These are phyloP conservation scores for Mallotus nudiflorus DNA, from an alignment of 345 rosid genomes.

Conservation along the genomic window DNA sequence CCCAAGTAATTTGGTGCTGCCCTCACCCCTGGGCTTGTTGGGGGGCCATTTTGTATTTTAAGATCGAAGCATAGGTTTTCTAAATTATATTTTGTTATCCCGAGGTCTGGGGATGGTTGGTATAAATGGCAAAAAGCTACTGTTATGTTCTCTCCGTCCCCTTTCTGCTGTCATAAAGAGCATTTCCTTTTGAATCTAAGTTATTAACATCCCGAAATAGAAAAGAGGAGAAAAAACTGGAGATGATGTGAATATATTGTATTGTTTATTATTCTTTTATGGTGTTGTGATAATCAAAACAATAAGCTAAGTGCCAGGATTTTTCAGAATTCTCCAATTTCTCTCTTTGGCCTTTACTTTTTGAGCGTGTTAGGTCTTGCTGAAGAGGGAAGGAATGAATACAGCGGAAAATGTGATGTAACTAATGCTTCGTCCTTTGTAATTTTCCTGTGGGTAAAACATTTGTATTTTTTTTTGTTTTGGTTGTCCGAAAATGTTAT, in stretches of 20 bases:
- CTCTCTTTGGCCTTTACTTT: too few relatives aligned
- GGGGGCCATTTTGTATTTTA: constrained; percentile 45
- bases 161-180: background rate
- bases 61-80: constrained; percentile 35
- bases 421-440: too few relatives aligned
- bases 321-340: too few relatives aligned
- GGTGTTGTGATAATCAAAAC: background rate
- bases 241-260: constrained; percentile 28
- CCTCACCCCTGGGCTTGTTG: constrained; percentile 3
- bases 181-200: constrained; percentile 24
- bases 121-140: constrained; percentile 30
- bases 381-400: too few relatives aligned
- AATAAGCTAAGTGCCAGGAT: background rate
- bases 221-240: constrained; percentile 6
- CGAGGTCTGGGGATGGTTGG: constrained; percentile 29
- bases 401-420: too few relatives aligned
- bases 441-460: too few relatives aligned
- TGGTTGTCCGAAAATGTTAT: too few relatives aligned
- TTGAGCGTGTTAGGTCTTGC: too few relatives aligned
- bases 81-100: constrained; percentile 27
- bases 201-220: constrained; percentile 20
- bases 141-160: constrained; percentile 16
- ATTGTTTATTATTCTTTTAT: constrained; percentile 19
- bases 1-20: constrained; percentile 33
- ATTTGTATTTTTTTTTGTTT: too few relatives aligned